Percentiles rank a stretch among this genome's conserved stretches.
phyloP scores from a whole-genome alignment of 2,329 filamentous ascomycete species.

The Hypoxylon sp. region DNA sequence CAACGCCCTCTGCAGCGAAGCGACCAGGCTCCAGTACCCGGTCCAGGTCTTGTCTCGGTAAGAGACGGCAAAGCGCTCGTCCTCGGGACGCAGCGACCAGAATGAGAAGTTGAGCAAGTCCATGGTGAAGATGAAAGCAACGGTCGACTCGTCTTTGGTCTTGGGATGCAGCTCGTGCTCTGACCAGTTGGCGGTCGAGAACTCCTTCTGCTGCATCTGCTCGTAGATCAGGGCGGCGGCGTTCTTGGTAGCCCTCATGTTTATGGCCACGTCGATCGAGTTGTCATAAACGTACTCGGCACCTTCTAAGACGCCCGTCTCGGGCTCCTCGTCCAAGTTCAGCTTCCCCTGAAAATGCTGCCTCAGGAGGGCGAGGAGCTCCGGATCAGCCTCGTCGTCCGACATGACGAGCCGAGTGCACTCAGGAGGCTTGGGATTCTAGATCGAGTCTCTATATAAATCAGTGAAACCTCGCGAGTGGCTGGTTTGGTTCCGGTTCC shows the following conservation, averaged over 20 bases:
- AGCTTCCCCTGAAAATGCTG: constrained; percentile 74
- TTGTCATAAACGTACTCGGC: constrained; percentile 92
- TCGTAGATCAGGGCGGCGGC: constrained; percentile 81
- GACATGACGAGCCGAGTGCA: constrained; percentile 68
- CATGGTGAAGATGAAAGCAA: constrained; percentile 97
- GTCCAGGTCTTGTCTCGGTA: constrained; percentile 87
- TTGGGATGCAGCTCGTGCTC: constrained; percentile 91
- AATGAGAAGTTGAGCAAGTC: constrained; percentile 97
- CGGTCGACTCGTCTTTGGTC: constrained; percentile 76
- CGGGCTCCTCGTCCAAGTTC: constrained; percentile 64
- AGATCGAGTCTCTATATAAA: constrained; percentile 4
- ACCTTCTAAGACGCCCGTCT: constrained; percentile 82
- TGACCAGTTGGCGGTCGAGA: constrained; percentile 86
- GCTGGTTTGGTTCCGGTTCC: constrained; percentile 10
- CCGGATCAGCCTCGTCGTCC: constrained; percentile 88
- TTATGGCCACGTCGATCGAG: constrained; percentile 88
- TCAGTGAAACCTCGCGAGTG: neutral
- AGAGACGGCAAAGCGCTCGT: constrained; percentile 81
- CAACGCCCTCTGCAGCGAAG: constrained; percentile 82
- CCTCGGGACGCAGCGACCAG: constrained; percentile 78
- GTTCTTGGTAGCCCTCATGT: constrained; percentile 80
- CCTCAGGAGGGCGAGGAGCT: constrained; percentile 85
- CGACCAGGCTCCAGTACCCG: constrained; percentile 94
- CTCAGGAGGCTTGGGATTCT: neutral
- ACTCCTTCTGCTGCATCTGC: constrained; percentile 83